These are phyloP conservation scores for Cyclotella baltica DNA, from an alignment of 108 stramenopile genomes.

Conservation along the genomic window DNA sequence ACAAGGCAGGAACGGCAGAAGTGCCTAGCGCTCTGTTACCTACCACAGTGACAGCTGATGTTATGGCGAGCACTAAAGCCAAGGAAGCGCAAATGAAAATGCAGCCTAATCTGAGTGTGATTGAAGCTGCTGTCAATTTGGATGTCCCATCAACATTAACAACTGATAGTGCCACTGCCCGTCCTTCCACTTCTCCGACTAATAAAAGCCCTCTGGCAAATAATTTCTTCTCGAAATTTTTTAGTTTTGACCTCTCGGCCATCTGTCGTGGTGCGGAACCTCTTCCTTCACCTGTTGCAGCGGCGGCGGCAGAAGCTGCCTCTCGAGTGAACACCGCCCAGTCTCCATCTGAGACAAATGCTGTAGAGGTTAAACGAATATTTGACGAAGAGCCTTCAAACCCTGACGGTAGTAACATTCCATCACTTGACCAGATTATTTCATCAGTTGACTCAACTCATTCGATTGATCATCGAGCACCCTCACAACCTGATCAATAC, in stretches of 20 bases:
- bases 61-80: no score
- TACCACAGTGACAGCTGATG: no score
- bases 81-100: no score
- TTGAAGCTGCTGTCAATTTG: no score
- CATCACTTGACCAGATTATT: neutral
- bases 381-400: no score
- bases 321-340: neutral
- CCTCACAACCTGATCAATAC: no score
- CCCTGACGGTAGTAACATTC: no score
- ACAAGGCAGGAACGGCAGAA: no score
- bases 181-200: neutral
- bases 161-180: neutral
- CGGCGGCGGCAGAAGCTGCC: neutral
- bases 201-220: neutral
- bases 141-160: no score
- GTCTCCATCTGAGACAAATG: neutral
- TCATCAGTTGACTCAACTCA: neutral
- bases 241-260: neutral
- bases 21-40: no score
- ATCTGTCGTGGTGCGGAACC: neutral
- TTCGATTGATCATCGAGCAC: neutral
- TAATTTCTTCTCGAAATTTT: slow-evolving; percentile 11
- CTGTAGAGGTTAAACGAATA: slow-evolving; percentile 6
- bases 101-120: no score
- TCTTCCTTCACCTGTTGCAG: neutral